Conservation (phyloP, 2,329 filamentous ascomycete genomes). For the Davidsoniella eucalypti region DNA sequence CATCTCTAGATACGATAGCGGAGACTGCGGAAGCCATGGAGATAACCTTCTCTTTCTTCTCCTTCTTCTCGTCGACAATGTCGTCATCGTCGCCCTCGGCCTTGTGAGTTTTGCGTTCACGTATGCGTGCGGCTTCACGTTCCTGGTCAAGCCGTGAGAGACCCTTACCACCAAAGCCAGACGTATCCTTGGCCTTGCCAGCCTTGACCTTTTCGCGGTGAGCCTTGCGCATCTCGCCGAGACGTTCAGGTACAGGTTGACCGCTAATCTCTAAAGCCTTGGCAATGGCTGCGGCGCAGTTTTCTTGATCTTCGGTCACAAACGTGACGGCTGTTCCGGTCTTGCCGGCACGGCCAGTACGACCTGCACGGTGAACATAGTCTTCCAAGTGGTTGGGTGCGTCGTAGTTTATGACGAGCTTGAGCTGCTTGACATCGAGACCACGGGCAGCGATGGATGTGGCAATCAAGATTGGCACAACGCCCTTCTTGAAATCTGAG, state of each 20-base stretch:
- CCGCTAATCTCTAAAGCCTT: constrained; percentile 89
- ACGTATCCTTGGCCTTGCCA: constrained; percentile 76
- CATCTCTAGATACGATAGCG: constrained; percentile 36
- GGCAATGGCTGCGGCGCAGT: constrained; percentile 71
- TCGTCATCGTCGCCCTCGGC: constrained; percentile 75
- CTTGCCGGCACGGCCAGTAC: constrained; percentile 87
- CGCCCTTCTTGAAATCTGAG: constrained; percentile 80
- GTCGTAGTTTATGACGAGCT: constrained; percentile 91
- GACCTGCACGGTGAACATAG: constrained; percentile 86
- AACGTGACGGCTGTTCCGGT: constrained; percentile 92
- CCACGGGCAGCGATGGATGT: constrained; percentile 92
- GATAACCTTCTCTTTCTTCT: constrained; percentile 56
- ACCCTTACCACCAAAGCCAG: constrained; percentile 89
- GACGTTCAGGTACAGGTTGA: constrained; percentile 58
- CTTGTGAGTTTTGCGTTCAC: constrained; percentile 79
- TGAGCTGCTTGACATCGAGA: constrained; percentile 88
- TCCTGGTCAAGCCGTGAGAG: constrained; percentile 83
- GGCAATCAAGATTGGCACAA: constrained; percentile 78
- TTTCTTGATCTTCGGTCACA: constrained; percentile 78
- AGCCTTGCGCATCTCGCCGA: constrained; percentile 48
- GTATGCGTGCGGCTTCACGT: constrained; percentile 69
- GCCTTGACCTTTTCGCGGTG: constrained; percentile 85
- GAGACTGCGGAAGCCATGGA: constrained; percentile 47
- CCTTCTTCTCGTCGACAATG: constrained; percentile 57
- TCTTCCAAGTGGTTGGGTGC: constrained; percentile 90